A percentile compares a stretch with the other conserved stretches of the same genome.
Conservation (phyloP, 2,329 filamentous ascomycete genomes). For the Curvularia hawaiiensis region DNA sequence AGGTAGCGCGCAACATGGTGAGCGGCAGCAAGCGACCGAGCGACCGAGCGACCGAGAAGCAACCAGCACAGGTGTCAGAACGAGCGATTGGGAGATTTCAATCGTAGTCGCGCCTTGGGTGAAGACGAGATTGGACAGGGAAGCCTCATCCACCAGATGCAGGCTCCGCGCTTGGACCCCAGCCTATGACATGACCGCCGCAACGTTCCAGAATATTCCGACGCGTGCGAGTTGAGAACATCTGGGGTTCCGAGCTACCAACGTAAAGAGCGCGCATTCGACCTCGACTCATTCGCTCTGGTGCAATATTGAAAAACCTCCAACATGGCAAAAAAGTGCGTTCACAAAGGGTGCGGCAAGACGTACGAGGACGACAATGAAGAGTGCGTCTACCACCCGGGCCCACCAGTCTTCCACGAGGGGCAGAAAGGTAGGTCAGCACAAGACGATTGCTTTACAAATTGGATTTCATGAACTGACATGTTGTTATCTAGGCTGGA, state of each 20-base stretch:
- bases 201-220: conserved; percentile 47
- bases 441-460: neutral
- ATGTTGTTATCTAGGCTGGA: conserved; percentile 73
- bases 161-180: conserved; percentile 22
- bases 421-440: conserved; percentile 82
- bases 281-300: conserved; percentile 10
- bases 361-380: conserved; percentile 80
- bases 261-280: conserved; percentile 13
- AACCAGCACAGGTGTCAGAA: neutral
- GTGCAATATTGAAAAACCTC: neutral
- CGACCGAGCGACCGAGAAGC: neutral
- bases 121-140: conserved; percentile 5
- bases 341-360: conserved; percentile 96
- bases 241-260: conserved; percentile 15
- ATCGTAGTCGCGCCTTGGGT: neutral
- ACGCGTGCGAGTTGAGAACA: conserved; percentile 18
- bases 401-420: conserved; percentile 91
- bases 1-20: conserved; percentile 41
- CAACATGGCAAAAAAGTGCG: conserved; percentile 80
- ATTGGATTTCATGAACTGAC: conserved; percentile 7
- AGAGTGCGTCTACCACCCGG: conserved; percentile 88
- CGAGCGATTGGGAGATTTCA: neutral
- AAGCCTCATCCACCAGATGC: conserved; percentile 1
- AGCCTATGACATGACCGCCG: conserved; percentile 32
- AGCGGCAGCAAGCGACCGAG: neutral